phyloP scores from a whole-genome alignment of 306 rosid species.

The Astragalus glycyphyllos region DNA sequence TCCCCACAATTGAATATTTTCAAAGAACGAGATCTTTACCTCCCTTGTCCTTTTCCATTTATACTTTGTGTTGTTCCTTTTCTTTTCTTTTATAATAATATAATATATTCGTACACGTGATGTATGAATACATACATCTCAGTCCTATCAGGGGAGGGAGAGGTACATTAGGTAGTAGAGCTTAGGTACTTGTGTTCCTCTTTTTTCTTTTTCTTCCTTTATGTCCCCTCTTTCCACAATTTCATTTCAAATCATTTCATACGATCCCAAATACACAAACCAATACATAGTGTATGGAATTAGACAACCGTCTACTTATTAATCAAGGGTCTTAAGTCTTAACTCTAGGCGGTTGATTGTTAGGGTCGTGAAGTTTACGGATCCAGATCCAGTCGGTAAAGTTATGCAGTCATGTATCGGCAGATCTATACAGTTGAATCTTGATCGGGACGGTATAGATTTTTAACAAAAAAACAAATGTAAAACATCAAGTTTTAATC shows the following conservation, averaged over 20 bases:
- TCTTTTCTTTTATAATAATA: background rate
- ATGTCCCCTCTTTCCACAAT: conserved; percentile 4
- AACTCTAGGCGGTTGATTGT: too few relatives aligned
- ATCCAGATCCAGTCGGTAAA: too few relatives aligned
- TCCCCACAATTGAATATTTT: conserved; percentile 51
- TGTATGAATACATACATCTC: conserved; percentile 24
- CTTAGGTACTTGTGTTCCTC: conserved; percentile 42
- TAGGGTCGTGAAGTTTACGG: too few relatives aligned
- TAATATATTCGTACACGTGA: conserved; percentile 38
- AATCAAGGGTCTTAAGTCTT: too few relatives aligned
- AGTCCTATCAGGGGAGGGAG: conserved; percentile 34
- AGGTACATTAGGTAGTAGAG: conserved; percentile 26
- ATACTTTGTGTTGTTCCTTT: conserved; percentile 43
- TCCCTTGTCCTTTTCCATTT: conserved; percentile 55
- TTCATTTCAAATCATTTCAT: conserved; percentile 37
- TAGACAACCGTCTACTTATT: too few relatives aligned
- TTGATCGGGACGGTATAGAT: too few relatives aligned
- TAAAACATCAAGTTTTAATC: too few relatives aligned
- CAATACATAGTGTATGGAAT: background rate
- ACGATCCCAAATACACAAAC: background rate
- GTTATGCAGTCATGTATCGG: too few relatives aligned
- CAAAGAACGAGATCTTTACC: conserved; percentile 49
- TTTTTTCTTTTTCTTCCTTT: conserved; percentile 41
- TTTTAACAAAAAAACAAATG: too few relatives aligned
- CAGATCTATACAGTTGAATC: too few relatives aligned